Percentiles rank a stretch among this genome's conserved stretches.
phyloP scores from a whole-genome alignment of 805 yeast genomes.

The Cephaloascus fragrans region DNA sequence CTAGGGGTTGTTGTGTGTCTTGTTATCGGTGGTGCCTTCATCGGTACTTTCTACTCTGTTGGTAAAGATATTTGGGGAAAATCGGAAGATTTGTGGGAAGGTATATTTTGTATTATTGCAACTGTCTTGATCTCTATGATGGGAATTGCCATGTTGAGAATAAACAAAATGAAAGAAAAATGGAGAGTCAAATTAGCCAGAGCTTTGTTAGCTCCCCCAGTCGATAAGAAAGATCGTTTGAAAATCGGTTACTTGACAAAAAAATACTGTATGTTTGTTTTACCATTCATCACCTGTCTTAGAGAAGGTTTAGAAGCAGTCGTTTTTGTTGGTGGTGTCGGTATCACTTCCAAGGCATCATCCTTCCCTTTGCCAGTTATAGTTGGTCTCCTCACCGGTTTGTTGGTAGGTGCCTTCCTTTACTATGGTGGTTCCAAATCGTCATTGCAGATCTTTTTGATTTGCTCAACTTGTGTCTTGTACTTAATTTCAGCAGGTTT shows the following conservation, averaged over 20 bases:
- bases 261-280: constrained; percentile 29
- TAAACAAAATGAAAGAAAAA: constrained; percentile 35
- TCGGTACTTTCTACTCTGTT: constrained; percentile 29
- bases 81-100: constrained; percentile 36
- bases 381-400: constrained; percentile 27
- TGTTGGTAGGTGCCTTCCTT: constrained; percentile 21
- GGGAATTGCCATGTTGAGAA: constrained; percentile 37
- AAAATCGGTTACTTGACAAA: constrained; percentile 13
- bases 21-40: constrained; percentile 28
- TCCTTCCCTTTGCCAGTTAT: constrained; percentile 33
- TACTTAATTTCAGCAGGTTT: constrained; percentile 32
- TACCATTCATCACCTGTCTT: constrained; percentile 31
- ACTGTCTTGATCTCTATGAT: constrained; percentile 27
- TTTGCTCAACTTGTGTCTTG: constrained; percentile 27
- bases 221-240: constrained; percentile 11
- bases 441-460: constrained; percentile 29
- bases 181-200: constrained; percentile 36
- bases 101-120: constrained; percentile 31
- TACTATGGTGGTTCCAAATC: constrained; percentile 26
- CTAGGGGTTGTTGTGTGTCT: constrained; percentile 26
- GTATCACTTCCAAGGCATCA: constrained; percentile 14
- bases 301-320: constrained; percentile 37
- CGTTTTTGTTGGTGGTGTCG: constrained; percentile 30
- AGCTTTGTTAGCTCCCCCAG: constrained; percentile 15
- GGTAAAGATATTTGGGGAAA: constrained; percentile 26